Evolutionary conservation across 805 yeast species (phyloP).

Genomic region (Wickerhamomyces pijperi): DNA sequence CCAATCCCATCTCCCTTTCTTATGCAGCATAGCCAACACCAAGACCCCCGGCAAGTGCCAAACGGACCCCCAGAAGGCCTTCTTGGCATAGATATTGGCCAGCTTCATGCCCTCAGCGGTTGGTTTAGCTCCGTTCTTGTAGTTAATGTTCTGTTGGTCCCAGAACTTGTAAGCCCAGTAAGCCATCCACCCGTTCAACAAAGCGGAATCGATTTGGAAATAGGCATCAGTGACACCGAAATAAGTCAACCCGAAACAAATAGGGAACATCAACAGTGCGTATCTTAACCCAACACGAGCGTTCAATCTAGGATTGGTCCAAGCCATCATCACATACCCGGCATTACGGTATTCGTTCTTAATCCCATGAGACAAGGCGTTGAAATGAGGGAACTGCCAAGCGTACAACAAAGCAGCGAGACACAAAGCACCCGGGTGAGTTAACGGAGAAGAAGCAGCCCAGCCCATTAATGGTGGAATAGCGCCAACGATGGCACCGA

Average conservation of each 20-base stretch:
- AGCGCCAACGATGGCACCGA: slow-evolving; percentile 98
- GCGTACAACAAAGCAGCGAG: slow-evolving; percentile 83
- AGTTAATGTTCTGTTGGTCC: slow-evolving; percentile 64
- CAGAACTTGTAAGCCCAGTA: slow-evolving; percentile 75
- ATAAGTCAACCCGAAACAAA: slow-evolving; percentile 74
- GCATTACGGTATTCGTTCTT: slow-evolving; percentile 83
- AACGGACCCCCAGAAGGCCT: slow-evolving; percentile 88
- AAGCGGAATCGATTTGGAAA: slow-evolving; percentile 70
- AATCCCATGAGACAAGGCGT: slow-evolving; percentile 79
- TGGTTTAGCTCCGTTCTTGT: slow-evolving; percentile 29
- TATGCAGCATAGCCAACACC: slow-evolving; percentile 87
- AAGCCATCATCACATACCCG: slow-evolving; percentile 96
- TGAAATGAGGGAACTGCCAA: slow-evolving; percentile 99
- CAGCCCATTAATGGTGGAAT: slow-evolving; percentile 99
- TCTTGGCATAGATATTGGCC: slow-evolving; percentile 67
- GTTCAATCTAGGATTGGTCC: slow-evolving; percentile 80
- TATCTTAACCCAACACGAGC: slow-evolving; percentile 91
- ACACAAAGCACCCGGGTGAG: slow-evolving; percentile 92
- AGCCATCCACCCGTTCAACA: slow-evolving; percentile 80
- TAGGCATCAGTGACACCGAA: slow-evolving; percentile 74
- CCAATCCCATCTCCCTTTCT: slow-evolving; percentile 91
- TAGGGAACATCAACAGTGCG: slow-evolving; percentile 86
- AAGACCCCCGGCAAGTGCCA: slow-evolving; percentile 88
- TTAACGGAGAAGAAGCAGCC: slow-evolving; percentile 79
- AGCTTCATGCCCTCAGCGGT: slow-evolving; percentile 44